phyloP scores from a whole-genome alignment of 2,329 filamentous ascomycete species.

The Alternaria sp. region DNA sequence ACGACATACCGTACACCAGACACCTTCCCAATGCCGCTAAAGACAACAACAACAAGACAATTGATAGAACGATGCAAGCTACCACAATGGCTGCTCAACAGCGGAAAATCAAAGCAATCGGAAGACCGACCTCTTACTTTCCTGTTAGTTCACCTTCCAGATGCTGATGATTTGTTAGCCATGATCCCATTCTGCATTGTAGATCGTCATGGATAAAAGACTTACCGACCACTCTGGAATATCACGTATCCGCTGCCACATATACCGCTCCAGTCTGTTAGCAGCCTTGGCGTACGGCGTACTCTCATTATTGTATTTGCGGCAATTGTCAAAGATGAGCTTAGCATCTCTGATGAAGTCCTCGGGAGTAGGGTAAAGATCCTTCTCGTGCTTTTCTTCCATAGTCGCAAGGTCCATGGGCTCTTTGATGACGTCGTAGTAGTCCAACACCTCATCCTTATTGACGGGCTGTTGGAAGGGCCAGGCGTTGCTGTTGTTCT shows the following conservation, averaged over 20 bases:
- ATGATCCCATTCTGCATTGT: not conserved
- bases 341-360: constrained; percentile 90
- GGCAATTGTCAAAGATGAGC: constrained; percentile 93
- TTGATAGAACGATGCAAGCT: constrained; percentile 1
- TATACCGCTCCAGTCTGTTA: constrained; percentile 90
- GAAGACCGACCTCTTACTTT: constrained; percentile 22
- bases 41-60: constrained; percentile 11
- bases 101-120: not conserved
- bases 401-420: constrained; percentile 97
- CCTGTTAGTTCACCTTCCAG: constrained; percentile 42
- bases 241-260: constrained; percentile 92
- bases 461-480: constrained; percentile 95
- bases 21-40: constrained; percentile 31
- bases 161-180: constrained; percentile 30
- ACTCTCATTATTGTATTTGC: constrained; percentile 94
- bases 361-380: constrained; percentile 88
- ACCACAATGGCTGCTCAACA: not conserved
- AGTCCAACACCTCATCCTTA: constrained; percentile 95
- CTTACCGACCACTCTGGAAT: constrained; percentile 81
- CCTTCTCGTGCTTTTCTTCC: constrained; percentile 93
- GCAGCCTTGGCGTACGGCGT: constrained; percentile 96
- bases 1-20: constrained; percentile 3
- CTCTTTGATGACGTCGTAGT: constrained; percentile 97
- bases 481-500: constrained; percentile 93
- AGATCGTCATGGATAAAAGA: constrained; percentile 2